A percentile compares a stretch with the other conserved stretches of the same genome.
Conservation (phyloP, 352 stramenopile genomes). For the Globisporangium canariense region DNA sequence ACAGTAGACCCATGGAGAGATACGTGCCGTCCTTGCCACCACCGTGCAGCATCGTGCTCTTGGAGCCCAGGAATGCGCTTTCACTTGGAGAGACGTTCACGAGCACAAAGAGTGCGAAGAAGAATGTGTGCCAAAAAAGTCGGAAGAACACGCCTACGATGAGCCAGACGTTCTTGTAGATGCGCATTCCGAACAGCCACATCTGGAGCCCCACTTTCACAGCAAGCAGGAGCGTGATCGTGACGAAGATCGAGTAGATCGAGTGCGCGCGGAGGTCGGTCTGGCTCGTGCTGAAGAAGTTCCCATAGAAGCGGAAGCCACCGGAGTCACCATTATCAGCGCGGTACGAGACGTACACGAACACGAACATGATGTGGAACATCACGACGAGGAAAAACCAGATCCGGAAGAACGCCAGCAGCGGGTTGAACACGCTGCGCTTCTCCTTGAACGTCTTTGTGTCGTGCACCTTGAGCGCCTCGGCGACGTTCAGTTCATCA, state of each 20-base stretch:
- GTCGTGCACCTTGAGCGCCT: conserved; percentile 54
- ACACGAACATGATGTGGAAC: conserved; percentile 64
- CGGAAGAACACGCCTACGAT: conserved; percentile 59
- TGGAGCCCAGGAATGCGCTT: conserved; percentile 36
- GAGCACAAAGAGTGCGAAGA: conserved; percentile 63
- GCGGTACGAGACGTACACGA: conserved; percentile 73
- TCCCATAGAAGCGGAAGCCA: conserved; percentile 58
- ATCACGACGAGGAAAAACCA: conserved; percentile 81
- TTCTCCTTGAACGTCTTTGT: conserved; percentile 89
- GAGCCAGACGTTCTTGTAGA: conserved; percentile 68
- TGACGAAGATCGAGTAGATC: conserved; percentile 69
- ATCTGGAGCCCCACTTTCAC: conserved; percentile 74
- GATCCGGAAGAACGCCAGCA: conserved; percentile 79
- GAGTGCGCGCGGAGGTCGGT: conserved; percentile 64
- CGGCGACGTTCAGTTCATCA: conserved; percentile 64
- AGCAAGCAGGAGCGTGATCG: conserved; percentile 44
- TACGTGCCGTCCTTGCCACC: conserved; percentile 51
- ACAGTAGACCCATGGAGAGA: conserved; percentile 56
- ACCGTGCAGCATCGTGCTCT: conserved; percentile 40
- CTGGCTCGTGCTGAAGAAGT: conserved; percentile 49
- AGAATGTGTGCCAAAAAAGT: conserved; percentile 70
- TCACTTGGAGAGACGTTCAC: conserved; percentile 63
- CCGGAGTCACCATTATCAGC: conserved; percentile 39
- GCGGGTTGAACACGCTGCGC: conserved; percentile 80
- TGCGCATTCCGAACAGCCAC: conserved; percentile 62